phyloP scores from a whole-genome alignment of 2,329 filamentous ascomycete species.

The Aspergillus bombycis region DNA sequence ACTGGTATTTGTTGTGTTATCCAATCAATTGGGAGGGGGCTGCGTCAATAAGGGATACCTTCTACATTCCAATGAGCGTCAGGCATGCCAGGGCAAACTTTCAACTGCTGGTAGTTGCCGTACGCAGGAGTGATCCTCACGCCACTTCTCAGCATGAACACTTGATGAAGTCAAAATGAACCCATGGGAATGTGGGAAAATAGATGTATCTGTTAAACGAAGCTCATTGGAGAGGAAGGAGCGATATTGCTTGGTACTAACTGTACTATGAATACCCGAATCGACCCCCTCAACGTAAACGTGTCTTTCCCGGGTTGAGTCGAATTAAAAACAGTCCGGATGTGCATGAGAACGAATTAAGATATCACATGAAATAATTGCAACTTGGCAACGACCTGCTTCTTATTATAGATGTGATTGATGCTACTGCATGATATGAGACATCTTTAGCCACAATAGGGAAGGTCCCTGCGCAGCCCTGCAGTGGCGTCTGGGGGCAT shows the following conservation, averaged over 20 bases:
- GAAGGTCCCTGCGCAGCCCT: neutral
- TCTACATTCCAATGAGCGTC: neutral
- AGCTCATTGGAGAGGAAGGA: neutral
- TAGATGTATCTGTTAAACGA: neutral
- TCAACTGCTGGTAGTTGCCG: neutral
- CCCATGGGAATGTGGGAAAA: neutral
- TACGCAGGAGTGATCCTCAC: neutral
- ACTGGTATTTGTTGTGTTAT: neutral
- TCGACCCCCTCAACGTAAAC: too few relatives aligned
- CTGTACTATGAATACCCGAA: neutral
- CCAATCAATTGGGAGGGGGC: neutral
- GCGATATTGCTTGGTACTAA: neutral
- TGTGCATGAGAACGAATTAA: neutral
- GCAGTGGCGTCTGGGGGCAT: conserved; percentile 7
- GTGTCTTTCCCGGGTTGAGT: neutral
- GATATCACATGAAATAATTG: neutral
- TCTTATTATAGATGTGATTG: neutral
- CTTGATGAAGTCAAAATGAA: neutral
- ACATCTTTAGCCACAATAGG: neutral
- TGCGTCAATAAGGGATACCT: neutral
- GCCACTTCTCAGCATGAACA: neutral
- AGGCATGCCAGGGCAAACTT: neutral
- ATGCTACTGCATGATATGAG: neutral
- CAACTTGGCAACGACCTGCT: neutral
- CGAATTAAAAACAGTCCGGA: neutral